phyloP scores from a whole-genome alignment of 225 moss, liverwort and hornwort species.

The Pseudoscleropodium purum region DNA sequence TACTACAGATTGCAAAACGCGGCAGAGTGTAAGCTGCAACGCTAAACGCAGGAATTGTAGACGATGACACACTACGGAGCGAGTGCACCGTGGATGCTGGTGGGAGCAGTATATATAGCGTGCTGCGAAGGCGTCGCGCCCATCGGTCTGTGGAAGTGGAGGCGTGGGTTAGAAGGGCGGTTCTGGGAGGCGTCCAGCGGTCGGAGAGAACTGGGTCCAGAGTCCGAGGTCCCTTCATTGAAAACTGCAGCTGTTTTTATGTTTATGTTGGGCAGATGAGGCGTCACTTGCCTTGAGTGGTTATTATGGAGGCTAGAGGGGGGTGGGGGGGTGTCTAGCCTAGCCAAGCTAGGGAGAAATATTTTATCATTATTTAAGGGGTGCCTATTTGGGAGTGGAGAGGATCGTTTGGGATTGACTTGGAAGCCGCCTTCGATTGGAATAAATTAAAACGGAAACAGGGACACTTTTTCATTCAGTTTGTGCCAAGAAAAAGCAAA shows the following conservation, averaged over 20 bases:
- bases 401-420: neutral
- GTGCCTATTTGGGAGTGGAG: neutral
- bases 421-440: neutral
- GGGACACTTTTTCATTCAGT: too few relatives aligned
- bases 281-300: neutral
- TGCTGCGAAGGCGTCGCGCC: neutral
- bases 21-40: accelerated
- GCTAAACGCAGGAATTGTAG: too few relatives aligned
- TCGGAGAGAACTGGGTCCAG: neutral
- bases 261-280: neutral
- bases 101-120: conserved; percentile 2
- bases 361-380: neutral
- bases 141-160: neutral
- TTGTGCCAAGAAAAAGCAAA: too few relatives aligned
- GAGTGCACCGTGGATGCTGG: accelerated
- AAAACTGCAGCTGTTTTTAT: conserved; percentile 28
- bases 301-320: neutral
- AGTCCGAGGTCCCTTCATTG: neutral
- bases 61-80: too few relatives aligned
- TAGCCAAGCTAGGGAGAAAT: neutral
- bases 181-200: neutral
- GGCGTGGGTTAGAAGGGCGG: too few relatives aligned
- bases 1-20: neutral
- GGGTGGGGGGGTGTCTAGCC: too few relatives aligned
- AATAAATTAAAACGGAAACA: neutral